A percentile compares a stretch with the other conserved stretches of the same genome.
Conservation (phyloP, 257 asterid genomes). For the Datura wrightii region DNA sequence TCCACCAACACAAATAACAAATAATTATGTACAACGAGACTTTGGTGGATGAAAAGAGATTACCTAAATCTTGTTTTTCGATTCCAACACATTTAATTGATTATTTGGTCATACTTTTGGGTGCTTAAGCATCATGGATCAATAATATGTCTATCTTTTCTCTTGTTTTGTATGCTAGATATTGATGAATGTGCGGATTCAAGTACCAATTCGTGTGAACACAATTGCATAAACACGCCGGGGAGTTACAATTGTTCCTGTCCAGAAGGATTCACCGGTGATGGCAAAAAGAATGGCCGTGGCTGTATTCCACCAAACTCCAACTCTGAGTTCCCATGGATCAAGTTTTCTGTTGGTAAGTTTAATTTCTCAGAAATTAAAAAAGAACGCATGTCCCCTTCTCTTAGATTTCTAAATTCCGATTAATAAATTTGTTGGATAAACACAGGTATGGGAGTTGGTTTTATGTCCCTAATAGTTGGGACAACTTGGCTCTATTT, state of each 20-base stretch:
- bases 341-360: slow-evolving; percentile 49
- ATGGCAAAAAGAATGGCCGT: slow-evolving; percentile 53
- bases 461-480: slow-evolving; percentile 36
- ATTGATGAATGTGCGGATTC: slow-evolving; percentile 52
- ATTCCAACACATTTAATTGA: background rate
- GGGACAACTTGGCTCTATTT: slow-evolving; percentile 43
- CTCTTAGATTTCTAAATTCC: no score
- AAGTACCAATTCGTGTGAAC: slow-evolving; percentile 40
- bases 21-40: background rate
- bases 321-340: slow-evolving; percentile 54
- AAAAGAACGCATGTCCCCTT: no score
- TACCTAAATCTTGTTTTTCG: background rate
- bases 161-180: slow-evolving; percentile 42
- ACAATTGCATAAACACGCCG: slow-evolving; percentile 42
- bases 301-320: slow-evolving; percentile 51
- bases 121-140: background rate
- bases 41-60: background rate
- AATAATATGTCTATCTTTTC: background rate
- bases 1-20: background rate
- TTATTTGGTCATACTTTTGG: background rate
- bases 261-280: slow-evolving; percentile 58
- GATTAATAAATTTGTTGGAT: no score
- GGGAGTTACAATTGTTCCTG: slow-evolving; percentile 70
- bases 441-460: slow-evolving; percentile 37
- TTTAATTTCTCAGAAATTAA: background rate